phyloP scores from a whole-genome alignment of 768 basidiomycete species.

The Calocera viscosa region DNA sequence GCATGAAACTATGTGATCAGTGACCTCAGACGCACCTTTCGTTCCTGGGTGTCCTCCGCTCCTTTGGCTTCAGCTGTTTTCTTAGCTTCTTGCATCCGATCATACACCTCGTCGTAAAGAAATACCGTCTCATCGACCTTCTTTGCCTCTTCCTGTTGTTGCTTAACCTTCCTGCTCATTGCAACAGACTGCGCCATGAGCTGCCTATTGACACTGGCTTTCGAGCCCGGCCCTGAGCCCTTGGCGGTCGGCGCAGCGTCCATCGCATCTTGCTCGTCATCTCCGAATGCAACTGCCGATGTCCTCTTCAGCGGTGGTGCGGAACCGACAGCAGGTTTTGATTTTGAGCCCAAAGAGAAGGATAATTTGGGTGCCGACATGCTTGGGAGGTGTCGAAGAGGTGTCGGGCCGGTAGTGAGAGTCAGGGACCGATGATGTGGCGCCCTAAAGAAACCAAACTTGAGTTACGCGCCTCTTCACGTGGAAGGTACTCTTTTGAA shows the following conservation, averaged over 20 bases:
- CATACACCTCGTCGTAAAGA: conserved; percentile 94
- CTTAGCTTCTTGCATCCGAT: conserved; percentile 85
- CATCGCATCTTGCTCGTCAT: conserved; percentile 45
- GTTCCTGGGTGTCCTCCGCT: conserved; percentile 58
- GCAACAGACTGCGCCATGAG: conserved; percentile 42
- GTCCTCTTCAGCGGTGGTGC: conserved; percentile 44
- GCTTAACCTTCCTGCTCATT: conserved; percentile 52
- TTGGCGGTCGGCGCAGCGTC: conserved; percentile 40
- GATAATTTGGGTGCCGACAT: conserved; percentile 50
- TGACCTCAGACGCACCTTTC: conserved; percentile 46
- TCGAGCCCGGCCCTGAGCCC: conserved; percentile 12
- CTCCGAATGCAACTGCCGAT: conserved; percentile 48
- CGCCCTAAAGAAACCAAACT: neutral
- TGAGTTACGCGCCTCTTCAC: neutral
- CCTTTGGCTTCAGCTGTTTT: conserved; percentile 57
- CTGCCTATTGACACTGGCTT: conserved; percentile 26
- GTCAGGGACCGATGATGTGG: conserved; percentile 1
- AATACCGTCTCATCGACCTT: conserved; percentile 71
- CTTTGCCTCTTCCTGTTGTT: conserved; percentile 67
- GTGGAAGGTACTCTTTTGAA: neutral
- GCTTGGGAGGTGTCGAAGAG: neutral
- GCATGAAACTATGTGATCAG: conserved; percentile 11
- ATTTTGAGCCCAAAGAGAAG: conserved; percentile 53
- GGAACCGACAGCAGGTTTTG: conserved; percentile 40
- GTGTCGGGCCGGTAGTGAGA: neutral